Evolutionary conservation across 495 filamentous ascomycete species (phyloP), one percentile per base, ranked within the genome.

Genomic region (Penicillium taxi): DNA sequence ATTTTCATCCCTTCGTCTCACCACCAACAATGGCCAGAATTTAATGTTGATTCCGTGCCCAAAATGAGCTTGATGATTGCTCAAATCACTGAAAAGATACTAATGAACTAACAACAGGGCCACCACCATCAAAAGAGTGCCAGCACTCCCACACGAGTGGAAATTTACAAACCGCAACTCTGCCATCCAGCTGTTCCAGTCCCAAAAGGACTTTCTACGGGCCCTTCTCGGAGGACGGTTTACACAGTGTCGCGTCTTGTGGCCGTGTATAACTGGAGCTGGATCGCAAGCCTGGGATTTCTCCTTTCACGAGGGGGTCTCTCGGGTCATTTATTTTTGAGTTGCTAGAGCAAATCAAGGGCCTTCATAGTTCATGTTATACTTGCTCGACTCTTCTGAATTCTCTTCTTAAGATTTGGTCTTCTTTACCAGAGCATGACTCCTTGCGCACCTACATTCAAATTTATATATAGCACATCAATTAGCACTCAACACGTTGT

Each of bases 351-450:
- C 40, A 61, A 68, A 33, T 34, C 44, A 32, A 67, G 66, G 58
- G 64, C 66, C 66, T 69, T 69, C 66, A 69, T 69, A 69, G 66
- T 69, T 66, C 66, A 66, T 69, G 66, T 61, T 58, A 41, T 44
- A 47, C 47, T 50, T 61, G 52, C 56, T 59, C 49, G 47, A 47
- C 47, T 50, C 40, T 47, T 40, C 41, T 40, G 47, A 47, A 48
- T 50, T 39, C 45, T 40, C 41, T 40, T 41, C 26, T 34, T 41
- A 25, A 22, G 35, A 39, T 37, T 0, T 38, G 25, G 44, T 41
- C 8, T 40, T 47, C 41, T 40, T 45, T 56, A 69, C 66, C 50
- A 69, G 63, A 67, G 64, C 66, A 67, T 67, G 66, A 66, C 66
- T 69, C 66, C 66, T 67, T 67, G 66, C 58, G 66, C 64, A 66